phyloP scores from a whole-genome alignment of 2,329 filamentous ascomycete genomes.

The Penicillium sp. region DNA sequence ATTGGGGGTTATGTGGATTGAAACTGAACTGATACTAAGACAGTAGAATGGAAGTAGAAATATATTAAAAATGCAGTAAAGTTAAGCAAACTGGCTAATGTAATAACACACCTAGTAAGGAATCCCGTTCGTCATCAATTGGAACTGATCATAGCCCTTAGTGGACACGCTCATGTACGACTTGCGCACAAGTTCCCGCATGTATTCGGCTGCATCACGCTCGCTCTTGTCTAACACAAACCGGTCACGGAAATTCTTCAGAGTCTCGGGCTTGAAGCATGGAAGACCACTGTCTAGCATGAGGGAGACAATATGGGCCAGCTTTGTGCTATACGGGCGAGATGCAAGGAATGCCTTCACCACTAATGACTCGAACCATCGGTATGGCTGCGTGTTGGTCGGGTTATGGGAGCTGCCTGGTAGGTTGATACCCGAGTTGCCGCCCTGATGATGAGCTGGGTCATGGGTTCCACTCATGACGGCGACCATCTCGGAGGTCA shows the following conservation, averaged over 20 bases:
- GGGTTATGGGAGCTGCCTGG: conserved; percentile 38
- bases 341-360: conserved; percentile 92
- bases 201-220: conserved; percentile 90
- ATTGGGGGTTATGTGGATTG: neutral
- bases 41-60: neutral
- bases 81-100: neutral
- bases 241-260: conserved; percentile 85
- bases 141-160: conserved; percentile 96
- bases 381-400: conserved; percentile 80
- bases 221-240: conserved; percentile 92
- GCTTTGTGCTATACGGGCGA: conserved; percentile 80
- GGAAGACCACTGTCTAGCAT: conserved; percentile 97
- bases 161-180: conserved; percentile 90
- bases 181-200: conserved; percentile 83
- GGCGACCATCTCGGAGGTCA: conserved; percentile 96
- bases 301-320: conserved; percentile 82
- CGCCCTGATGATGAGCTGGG: conserved; percentile 26
- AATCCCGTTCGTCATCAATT: conserved; percentile 94
- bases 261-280: conserved; percentile 95
- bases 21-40: neutral
- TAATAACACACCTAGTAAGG: conserved; percentile 62
- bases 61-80: neutral
- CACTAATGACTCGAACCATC: conserved; percentile 94
- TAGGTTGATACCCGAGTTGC: conserved; percentile 27
- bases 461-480: conserved; percentile 81